These are phyloP conservation scores for Neofusicoccum ribis DNA, from an alignment of 2,329 filamentous ascomycete species.

Conservation along the genomic window DNA sequence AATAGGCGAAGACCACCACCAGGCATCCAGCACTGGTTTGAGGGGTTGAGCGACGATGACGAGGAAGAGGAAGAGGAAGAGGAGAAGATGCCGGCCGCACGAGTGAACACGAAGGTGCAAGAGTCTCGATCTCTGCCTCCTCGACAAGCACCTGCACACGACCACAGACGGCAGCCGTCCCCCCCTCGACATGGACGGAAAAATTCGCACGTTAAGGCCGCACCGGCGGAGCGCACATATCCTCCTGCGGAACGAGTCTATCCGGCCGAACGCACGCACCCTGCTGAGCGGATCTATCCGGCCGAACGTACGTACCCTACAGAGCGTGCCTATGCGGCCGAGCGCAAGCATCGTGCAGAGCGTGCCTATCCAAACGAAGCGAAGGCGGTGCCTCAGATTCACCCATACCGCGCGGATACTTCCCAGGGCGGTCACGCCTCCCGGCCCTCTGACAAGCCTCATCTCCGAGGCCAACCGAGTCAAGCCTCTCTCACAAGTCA, in stretches of 20 bases:
- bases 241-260: background rate
- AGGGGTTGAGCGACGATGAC: conserved; percentile 44
- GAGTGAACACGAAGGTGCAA: background rate
- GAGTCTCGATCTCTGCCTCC: background rate
- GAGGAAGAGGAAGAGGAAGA: conserved; percentile 35
- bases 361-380: background rate
- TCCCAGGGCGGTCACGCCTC: background rate
- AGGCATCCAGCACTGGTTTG: conserved; percentile 54
- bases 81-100: background rate
- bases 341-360: background rate
- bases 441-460: background rate
- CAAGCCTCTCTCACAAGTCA: background rate
- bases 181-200: background rate
- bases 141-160: background rate
- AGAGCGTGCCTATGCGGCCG: too few relatives aligned
- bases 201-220: background rate
- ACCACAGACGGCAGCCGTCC: background rate
- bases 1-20: conserved; percentile 49
- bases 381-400: background rate
- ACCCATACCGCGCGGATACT: background rate
- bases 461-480: conserved; percentile 1
- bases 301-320: too few relatives aligned
- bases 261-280: background rate
- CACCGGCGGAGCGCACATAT: background rate
- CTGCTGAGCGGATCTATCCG: background rate